Evolutionary conservation across 768 basidiomycete genomes (phyloP).

Genomic region (Cystobasidium tubakii): DNA sequence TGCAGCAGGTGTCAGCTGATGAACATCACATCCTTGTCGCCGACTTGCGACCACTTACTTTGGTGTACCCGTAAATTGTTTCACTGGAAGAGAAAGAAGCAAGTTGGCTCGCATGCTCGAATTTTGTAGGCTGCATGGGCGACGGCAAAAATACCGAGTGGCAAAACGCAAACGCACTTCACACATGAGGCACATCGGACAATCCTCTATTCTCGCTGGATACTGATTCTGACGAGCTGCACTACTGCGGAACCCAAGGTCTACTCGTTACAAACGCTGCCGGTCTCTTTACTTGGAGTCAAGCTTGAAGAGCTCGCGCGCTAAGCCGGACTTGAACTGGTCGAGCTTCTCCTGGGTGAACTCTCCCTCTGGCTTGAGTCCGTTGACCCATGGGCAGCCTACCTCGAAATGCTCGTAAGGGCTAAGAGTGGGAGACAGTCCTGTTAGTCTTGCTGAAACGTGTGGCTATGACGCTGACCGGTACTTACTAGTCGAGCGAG

Average conservation of each 20-base stretch:
- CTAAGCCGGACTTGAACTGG: constrained; percentile 8
- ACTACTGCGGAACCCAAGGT: neutral
- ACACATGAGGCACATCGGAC: no score
- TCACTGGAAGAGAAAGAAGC: constrained; percentile 13
- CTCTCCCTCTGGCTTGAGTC: constrained; percentile 17
- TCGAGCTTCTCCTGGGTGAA: constrained; percentile 24
- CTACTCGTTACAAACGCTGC: constrained; percentile 6
- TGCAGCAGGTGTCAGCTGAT: constrained; percentile 5
- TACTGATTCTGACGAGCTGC: neutral
- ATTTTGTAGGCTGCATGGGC: neutral
- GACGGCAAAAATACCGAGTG: neutral
- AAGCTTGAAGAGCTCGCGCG: constrained; percentile 19
- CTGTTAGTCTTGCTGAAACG: neutral
- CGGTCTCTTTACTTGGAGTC: neutral
- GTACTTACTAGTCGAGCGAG: constrained; percentile 32
- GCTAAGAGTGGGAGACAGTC: neutral
- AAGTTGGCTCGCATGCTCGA: neutral
- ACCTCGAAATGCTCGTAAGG: constrained; percentile 27
- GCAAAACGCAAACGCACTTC: neutral
- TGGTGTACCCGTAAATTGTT: constrained; percentile 34
- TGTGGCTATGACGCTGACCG: neutral
- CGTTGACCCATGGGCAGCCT: constrained; percentile 21
- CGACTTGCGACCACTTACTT: neutral
- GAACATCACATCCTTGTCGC: neutral
- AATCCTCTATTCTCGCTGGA: no score